Evolutionary conservation across 805 yeast species (phyloP).

Genomic region (Lachancea sp.): DNA sequence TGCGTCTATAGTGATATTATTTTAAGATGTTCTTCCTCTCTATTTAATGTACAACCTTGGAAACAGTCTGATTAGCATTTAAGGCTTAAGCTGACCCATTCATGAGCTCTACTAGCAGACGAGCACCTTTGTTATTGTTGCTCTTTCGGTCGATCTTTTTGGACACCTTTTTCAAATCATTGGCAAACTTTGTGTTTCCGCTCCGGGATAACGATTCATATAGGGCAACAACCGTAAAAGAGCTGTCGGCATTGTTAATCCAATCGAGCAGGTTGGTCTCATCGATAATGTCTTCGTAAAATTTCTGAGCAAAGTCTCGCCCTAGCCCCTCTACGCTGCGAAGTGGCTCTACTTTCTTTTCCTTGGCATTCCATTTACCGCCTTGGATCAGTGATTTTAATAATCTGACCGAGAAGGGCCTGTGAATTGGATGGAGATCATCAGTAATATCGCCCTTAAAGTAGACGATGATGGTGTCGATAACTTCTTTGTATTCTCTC

Average conservation of each 20-base stretch:
- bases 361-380: conserved; percentile 72
- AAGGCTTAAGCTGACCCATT: conserved; percentile 8
- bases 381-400: conserved; percentile 75
- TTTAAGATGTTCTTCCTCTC: neutral
- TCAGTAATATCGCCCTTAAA: conserved; percentile 62
- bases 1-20: neutral
- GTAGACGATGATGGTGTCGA: conserved; percentile 50
- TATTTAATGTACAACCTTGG: conserved; percentile 7
- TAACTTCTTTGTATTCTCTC: conserved; percentile 40
- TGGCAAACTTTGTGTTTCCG: conserved; percentile 43
- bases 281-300: conserved; percentile 48
- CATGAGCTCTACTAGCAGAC: conserved; percentile 39
- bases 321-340: conserved; percentile 47
- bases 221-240: conserved; percentile 78
- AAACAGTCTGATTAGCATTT: neutral
- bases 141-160: conserved; percentile 38
- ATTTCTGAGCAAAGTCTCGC: conserved; percentile 49
- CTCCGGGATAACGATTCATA: conserved; percentile 54
- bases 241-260: conserved; percentile 62
- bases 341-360: conserved; percentile 42
- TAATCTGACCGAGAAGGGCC: conserved; percentile 68
- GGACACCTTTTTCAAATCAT: conserved; percentile 47
- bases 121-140: conserved; percentile 62
- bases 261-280: conserved; percentile 50
- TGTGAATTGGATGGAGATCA: conserved; percentile 60